Evolutionary conservation across 768 basidiomycete genomes (phyloP), one percentile per base, ranked within the genome.

Genomic region (Jaapia argillacea): DNA sequence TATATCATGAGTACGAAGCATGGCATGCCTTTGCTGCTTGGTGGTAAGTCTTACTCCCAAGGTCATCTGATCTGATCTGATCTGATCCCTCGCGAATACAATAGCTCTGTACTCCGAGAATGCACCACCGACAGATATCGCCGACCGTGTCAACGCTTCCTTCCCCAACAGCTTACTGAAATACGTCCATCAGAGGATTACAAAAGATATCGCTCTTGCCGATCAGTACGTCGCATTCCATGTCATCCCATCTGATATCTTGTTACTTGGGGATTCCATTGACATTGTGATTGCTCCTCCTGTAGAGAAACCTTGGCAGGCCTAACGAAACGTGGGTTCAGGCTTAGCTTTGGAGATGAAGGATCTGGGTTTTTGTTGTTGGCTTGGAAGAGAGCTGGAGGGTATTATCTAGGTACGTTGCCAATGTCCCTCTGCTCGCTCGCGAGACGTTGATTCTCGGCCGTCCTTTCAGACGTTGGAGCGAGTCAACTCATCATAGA

Each of bases 331-430:
- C 64, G 63, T 2, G 83, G 84, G 4, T 86, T 84, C 64, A 70
- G 68, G 45, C 51, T 66, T 10, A 74, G 69, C 36, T 51, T 57
- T 5, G 81, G 81, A 5, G 64, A 63, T 25, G 70, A 75, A 4
- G 72, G 64, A 16, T 62, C 71, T 1, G 81, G 82, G 0, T 66
- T 75, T 47, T 45, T 71, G 6, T 58, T 71, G 35, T 57, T 75
- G 16, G 71, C 69, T 12, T 74, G 67, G 55, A 56, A 55, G 5
- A 66, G 65, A 35, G 74, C 61, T 0, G 81, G 80, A 21, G 80
- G 84, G 4, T 85, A 79, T 57, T 85, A 85, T 58, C 61, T 83
- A 1, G 80, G 82, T 74, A 45, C 21, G 4, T 12, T 36, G 16
- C 10, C 20, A 10, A 10, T 10, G 31, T 33, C 16, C 31, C 10